Conservation (phyloP, 306 rosid species). For the Castanospermum australe region DNA sequence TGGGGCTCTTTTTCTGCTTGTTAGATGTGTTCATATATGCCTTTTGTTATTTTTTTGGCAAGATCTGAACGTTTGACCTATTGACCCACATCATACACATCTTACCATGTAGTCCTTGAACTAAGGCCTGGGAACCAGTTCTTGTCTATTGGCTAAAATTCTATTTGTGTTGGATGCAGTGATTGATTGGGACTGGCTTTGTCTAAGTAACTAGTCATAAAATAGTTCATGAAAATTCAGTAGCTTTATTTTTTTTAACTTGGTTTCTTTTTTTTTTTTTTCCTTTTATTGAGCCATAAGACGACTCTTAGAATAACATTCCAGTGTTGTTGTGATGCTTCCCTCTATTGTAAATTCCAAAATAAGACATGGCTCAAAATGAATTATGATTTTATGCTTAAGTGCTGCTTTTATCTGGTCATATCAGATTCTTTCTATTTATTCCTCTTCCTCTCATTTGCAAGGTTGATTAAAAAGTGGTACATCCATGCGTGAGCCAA, state of each 20-base stretch:
- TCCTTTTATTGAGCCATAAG: not conserved
- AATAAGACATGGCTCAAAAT: not conserved
- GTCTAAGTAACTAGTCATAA: not conserved
- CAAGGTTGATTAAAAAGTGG: not conserved
- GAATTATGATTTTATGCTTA: not conserved
- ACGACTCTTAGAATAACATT: not conserved
- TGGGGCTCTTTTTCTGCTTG: not conserved
- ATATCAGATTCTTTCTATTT: not conserved
- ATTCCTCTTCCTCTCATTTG: not conserved
- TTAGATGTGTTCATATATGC: not conserved
- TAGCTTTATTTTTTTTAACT: not conserved
- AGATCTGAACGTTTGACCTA: not conserved
- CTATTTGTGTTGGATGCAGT: slow-evolving; percentile 18
- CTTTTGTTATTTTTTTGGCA: not conserved
- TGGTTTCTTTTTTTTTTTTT: not conserved
- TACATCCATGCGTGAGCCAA: not conserved
- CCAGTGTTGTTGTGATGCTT: not conserved
- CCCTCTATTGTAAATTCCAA: not conserved
- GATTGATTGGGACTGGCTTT: not conserved
- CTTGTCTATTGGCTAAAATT: not conserved
- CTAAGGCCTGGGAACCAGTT: not conserved
- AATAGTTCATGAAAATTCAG: not conserved
- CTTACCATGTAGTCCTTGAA: not conserved
- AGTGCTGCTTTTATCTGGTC: not conserved
- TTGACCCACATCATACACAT: not conserved